phyloP scores from a whole-genome alignment of 495 filamentous ascomycete genomes.

The Aspergillus wentii region DNA sequence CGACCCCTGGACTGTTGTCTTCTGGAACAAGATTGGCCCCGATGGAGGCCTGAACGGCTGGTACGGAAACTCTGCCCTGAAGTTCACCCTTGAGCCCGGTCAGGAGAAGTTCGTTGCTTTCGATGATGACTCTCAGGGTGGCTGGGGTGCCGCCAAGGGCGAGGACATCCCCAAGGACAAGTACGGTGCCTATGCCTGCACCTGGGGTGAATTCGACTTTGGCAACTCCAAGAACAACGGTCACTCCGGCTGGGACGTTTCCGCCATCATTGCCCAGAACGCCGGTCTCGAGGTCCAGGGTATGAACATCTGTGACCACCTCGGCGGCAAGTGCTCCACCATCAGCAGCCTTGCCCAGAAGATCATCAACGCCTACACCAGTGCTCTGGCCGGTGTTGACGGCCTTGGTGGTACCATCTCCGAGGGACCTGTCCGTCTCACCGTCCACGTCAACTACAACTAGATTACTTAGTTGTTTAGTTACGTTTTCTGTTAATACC shows the following conservation, averaged over 20 bases:
- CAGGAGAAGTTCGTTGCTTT: slow-evolving; percentile 43
- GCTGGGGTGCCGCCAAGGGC: slow-evolving; percentile 32
- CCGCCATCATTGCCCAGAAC: slow-evolving; percentile 41
- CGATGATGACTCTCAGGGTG: slow-evolving; percentile 39
- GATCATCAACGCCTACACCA: slow-evolving; percentile 34
- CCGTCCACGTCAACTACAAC: slow-evolving; percentile 29
- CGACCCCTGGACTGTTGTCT: slow-evolving; percentile 34
- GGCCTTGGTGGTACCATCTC: slow-evolving; percentile 20
- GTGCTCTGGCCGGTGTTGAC: slow-evolving; percentile 17
- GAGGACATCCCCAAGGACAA: slow-evolving; percentile 18
- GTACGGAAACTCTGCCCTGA: slow-evolving; percentile 36
- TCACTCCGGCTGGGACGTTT: slow-evolving; percentile 49
- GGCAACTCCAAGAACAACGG: slow-evolving; percentile 40
- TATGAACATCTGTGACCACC: slow-evolving; percentile 37
- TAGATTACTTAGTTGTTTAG: too few species aligned
- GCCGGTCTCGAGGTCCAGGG: slow-evolving; percentile 28
- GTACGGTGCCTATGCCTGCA: slow-evolving; percentile 35
- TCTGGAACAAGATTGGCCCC: slow-evolving; percentile 51
- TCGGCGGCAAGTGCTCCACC: slow-evolving; percentile 26
- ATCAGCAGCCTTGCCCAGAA: slow-evolving; percentile 20
- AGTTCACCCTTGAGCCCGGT: slow-evolving; percentile 32
- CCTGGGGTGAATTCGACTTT: slow-evolving; percentile 55
- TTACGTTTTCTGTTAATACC: too few species aligned
- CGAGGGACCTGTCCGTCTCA: slow-evolving; percentile 26
- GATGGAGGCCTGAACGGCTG: slow-evolving; percentile 33